Conservation (phyloP, 2,329 filamentous ascomycete species). For the Tolypocladium paradoxum region DNA sequence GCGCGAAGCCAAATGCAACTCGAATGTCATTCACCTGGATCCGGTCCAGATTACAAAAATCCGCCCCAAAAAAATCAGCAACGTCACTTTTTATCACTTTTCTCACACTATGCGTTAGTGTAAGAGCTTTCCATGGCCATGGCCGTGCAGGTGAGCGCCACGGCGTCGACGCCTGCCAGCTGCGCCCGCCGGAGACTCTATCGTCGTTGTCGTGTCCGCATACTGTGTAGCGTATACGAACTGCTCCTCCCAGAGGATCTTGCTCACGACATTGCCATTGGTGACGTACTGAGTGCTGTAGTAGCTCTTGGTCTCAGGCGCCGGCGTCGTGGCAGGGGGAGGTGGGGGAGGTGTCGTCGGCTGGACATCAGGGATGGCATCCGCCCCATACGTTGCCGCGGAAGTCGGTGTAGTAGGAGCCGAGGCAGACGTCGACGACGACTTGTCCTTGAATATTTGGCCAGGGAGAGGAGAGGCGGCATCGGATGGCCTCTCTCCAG, state of each 20-base stretch:
- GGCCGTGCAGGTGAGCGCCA: constrained; percentile 26
- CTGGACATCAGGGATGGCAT: background rate
- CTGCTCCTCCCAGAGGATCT: constrained; percentile 48
- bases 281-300: constrained; percentile 44
- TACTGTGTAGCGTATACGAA: constrained; percentile 40
- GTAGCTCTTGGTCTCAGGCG: constrained; percentile 19
- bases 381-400: background rate
- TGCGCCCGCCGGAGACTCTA: constrained; percentile 11
- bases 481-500: constrained; percentile 21
- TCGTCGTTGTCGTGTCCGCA: constrained; percentile 28
- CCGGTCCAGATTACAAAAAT: constrained; percentile 23
- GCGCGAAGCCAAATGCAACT: constrained; percentile 22
- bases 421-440: background rate
- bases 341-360: constrained; percentile 5
- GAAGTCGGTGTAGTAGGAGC: constrained; percentile 2
- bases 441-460: constrained; percentile 28
- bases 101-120: constrained; percentile 5
- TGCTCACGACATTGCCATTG: constrained; percentile 36
- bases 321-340: constrained; percentile 5
- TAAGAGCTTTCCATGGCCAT: constrained; percentile 20
- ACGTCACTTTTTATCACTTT: constrained; percentile 6
- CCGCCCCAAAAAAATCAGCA: constrained; percentile 6
- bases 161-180: constrained; percentile 14
- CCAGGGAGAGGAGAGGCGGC: constrained; percentile 27
- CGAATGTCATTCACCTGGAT: constrained; percentile 18